Evolutionary conservation across 352 stramenopile genomes (phyloP).

Genomic region (Globisporangium radiosum): DNA sequence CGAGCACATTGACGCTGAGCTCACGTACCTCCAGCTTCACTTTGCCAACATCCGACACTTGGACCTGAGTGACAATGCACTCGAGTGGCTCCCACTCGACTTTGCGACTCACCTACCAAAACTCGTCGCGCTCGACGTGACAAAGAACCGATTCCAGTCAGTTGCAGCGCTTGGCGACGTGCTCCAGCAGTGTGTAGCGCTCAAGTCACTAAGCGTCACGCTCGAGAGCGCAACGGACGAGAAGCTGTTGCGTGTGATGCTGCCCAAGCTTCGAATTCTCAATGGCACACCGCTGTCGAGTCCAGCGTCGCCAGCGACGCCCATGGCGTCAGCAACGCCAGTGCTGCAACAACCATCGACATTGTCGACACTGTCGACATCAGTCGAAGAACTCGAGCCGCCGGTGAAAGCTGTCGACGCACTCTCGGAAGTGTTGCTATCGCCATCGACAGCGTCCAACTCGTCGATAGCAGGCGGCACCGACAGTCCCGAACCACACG

Average conservation of each 20-base stretch:
- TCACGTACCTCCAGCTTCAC: slow-evolving; percentile 33
- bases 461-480: slow-evolving; percentile 1
- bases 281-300: slow-evolving; percentile 33
- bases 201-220: slow-evolving; percentile 58
- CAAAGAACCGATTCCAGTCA: slow-evolving; percentile 38
- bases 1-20: slow-evolving; percentile 22
- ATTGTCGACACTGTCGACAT: neutral
- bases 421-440: slow-evolving; percentile 5
- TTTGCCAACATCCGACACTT: slow-evolving; percentile 46
- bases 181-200: slow-evolving; percentile 30
- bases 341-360: no score
- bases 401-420: slow-evolving; percentile 9
- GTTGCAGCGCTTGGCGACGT: slow-evolving; percentile 34
- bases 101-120: slow-evolving; percentile 32
- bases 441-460: slow-evolving; percentile 13
- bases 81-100: slow-evolving; percentile 28
- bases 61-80: slow-evolving; percentile 48
- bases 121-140: slow-evolving; percentile 59
- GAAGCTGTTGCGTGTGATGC: slow-evolving; percentile 42
- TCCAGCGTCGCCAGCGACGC: slow-evolving; percentile 11
- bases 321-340: no score
- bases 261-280: slow-evolving; percentile 50
- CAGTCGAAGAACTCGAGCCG: slow-evolving; percentile 2
- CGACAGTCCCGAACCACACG: neutral
- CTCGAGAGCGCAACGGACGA: slow-evolving; percentile 41